phyloP scores from a whole-genome alignment of 768 basidiomycete species.

The Lentinus tigrinus region DNA sequence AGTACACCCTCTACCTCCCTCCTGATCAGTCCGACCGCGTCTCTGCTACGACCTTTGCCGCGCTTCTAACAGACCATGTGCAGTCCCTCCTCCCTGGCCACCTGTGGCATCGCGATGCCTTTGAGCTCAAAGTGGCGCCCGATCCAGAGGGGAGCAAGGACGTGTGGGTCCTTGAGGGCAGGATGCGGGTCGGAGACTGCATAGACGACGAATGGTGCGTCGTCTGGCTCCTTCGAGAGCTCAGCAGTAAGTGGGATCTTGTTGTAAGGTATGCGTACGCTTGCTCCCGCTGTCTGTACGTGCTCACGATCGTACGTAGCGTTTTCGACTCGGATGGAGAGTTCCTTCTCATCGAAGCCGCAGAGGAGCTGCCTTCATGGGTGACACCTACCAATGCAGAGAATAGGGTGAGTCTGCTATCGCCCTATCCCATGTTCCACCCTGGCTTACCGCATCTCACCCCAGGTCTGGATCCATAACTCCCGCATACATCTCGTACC shows the following conservation, averaged over 20 bases:
- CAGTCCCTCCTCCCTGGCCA: slow-evolving; percentile 56
- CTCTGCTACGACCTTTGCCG: slow-evolving; percentile 62
- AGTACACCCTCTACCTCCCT: slow-evolving; percentile 71
- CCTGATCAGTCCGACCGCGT: slow-evolving; percentile 51
- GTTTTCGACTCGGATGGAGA: slow-evolving; percentile 92
- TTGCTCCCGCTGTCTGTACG: neutral
- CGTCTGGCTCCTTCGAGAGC: slow-evolving; percentile 83
- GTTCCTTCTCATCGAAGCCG: slow-evolving; percentile 95
- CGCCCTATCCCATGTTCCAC: slow-evolving; percentile 1
- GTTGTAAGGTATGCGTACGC: slow-evolving; percentile 63
- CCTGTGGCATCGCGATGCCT: slow-evolving; percentile 83
- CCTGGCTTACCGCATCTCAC: slow-evolving; percentile 12
- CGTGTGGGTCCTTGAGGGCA: slow-evolving; percentile 67
- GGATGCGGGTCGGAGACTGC: slow-evolving; percentile 90
- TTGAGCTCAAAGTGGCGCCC: slow-evolving; percentile 68
- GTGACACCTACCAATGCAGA: slow-evolving; percentile 87
- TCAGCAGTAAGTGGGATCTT: slow-evolving; percentile 78
- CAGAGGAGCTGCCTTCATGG: slow-evolving; percentile 86
- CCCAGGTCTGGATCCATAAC: slow-evolving; percentile 87
- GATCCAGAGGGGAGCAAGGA: slow-evolving; percentile 42
- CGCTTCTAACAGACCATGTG: slow-evolving; percentile 60
- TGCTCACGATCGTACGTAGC: slow-evolving; percentile 31
- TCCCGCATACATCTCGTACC: slow-evolving; percentile 87
- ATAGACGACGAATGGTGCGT: slow-evolving; percentile 98
- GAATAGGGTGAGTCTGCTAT: slow-evolving; percentile 75